A percentile compares a stretch with the other conserved stretches of the same genome.
phyloP scores from a whole-genome alignment of 2,329 filamentous ascomycete genomes.

The Apiospora pterosperma region DNA sequence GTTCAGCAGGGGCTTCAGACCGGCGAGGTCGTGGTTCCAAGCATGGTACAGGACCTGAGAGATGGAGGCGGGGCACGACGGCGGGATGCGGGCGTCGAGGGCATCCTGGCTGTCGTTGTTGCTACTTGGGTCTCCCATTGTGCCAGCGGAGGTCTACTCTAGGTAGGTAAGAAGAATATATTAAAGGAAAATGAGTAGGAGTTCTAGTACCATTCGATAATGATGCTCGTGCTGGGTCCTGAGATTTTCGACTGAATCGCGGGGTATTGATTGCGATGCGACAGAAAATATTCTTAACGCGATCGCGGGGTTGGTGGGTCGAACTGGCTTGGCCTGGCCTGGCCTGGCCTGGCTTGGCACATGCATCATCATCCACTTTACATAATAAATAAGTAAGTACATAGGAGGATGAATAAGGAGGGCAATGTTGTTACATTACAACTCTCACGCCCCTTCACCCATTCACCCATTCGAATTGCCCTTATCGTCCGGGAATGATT shows the following conservation, averaged over 20 bases:
- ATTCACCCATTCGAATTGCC: background rate
- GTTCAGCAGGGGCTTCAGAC: slow-evolving; percentile 67
- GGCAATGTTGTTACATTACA: no score
- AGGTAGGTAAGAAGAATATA: background rate
- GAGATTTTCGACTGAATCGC: background rate
- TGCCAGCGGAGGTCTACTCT: background rate
- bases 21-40: slow-evolving; percentile 59
- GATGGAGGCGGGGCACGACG: slow-evolving; percentile 47
- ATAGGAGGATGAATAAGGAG: background rate
- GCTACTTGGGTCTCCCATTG: background rate
- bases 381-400: background rate
- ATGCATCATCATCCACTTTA: background rate
- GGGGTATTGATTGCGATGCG: background rate
- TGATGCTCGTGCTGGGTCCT: background rate
- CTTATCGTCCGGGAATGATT: background rate
- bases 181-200: no score
- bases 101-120: slow-evolving; percentile 47
- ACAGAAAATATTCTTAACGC: background rate
- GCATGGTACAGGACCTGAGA: slow-evolving; percentile 51
- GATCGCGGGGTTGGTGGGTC: background rate
- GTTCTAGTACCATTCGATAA: background rate
- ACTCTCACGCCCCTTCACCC: no score
- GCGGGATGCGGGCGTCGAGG: slow-evolving; percentile 49
- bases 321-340: background rate
- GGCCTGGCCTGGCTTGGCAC: background rate